A percentile compares a stretch with the other conserved stretches of the same genome.
phyloP scores from a whole-genome alignment of 805 yeast species.

The Lipomyces kockii region DNA sequence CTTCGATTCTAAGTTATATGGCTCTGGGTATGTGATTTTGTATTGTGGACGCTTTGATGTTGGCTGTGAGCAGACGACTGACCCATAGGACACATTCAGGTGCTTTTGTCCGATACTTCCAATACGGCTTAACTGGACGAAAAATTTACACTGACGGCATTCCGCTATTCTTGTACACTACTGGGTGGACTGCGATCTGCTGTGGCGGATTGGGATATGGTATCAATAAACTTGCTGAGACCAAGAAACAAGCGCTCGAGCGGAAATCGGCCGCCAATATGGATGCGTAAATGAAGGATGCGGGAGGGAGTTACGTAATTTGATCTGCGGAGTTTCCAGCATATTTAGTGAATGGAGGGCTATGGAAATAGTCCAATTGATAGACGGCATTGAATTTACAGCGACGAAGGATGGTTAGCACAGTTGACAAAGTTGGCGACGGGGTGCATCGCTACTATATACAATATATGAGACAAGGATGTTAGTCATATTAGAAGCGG shows the following conservation, averaged over 20 bases:
- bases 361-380: neutral
- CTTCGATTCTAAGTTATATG: slow-evolving; percentile 14
- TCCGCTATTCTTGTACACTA: neutral
- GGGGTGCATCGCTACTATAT: neutral
- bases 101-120: slow-evolving; percentile 45
- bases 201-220: slow-evolving; percentile 45
- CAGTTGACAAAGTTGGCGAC: neutral
- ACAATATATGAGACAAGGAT: neutral
- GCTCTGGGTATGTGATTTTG: slow-evolving; percentile 24
- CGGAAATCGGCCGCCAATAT: neutral
- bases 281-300: neutral
- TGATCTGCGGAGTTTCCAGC: neutral
- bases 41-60: slow-evolving; percentile 23
- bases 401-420: neutral
- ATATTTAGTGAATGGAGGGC: neutral
- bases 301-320: neutral
- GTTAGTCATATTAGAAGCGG: too few relatives aligned
- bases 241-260: neutral
- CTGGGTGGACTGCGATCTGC: slow-evolving; percentile 37
- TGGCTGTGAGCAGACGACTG: slow-evolving; percentile 37
- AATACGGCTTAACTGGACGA: slow-evolving; percentile 45
- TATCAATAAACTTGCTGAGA: slow-evolving; percentile 35
- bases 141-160: slow-evolving; percentile 35
- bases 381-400: neutral
- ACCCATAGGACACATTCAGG: slow-evolving; percentile 41